These are phyloP conservation scores for Ceratocystis alfenasii DNA, from an alignment of 2,329 filamentous ascomycete genomes.

Conservation along the genomic window DNA sequence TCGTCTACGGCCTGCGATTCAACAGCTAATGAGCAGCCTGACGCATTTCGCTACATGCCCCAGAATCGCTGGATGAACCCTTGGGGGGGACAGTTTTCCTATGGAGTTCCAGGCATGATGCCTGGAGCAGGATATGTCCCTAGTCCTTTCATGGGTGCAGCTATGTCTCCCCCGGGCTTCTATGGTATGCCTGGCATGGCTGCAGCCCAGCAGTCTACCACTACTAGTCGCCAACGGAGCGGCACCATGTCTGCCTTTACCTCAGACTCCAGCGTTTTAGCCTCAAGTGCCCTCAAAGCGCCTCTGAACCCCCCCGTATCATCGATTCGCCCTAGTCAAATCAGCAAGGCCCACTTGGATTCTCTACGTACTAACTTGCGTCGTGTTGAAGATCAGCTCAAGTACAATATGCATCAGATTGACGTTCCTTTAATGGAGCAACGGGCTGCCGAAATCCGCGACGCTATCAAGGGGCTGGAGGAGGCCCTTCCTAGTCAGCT, in stretches of 20 bases:
- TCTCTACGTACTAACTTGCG: slow-evolving; percentile 38
- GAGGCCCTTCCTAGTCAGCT: slow-evolving; percentile 35
- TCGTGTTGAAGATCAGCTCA: slow-evolving; percentile 43
- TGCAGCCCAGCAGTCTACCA: slow-evolving; percentile 3
- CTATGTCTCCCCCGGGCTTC: slow-evolving; percentile 13
- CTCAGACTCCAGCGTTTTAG: not conserved
- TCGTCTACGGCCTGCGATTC: not conserved
- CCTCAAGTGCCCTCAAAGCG: slow-evolving; percentile 21
- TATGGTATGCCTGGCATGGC: slow-evolving; percentile 13
- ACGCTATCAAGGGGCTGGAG: slow-evolving; percentile 41
- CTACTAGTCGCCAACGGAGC: slow-evolving; percentile 13
- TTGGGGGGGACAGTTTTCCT: slow-evolving; percentile 21
- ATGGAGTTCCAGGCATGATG: slow-evolving; percentile 18
- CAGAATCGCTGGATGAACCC: slow-evolving; percentile 20
- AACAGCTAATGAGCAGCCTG: slow-evolving; percentile 13
- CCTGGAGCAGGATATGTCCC: slow-evolving; percentile 15
- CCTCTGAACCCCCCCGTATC: slow-evolving; percentile 37
- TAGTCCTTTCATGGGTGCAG: slow-evolving; percentile 17
- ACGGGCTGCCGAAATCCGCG: slow-evolving; percentile 33
- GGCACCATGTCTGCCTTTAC: slow-evolving; percentile 6
- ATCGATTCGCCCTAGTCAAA: slow-evolving; percentile 50
- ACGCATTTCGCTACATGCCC: slow-evolving; percentile 15
- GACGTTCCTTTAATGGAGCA: slow-evolving; percentile 42
- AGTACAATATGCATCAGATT: slow-evolving; percentile 51
- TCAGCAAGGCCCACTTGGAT: slow-evolving; percentile 47